Evolutionary conservation across 768 basidiomycete genomes (phyloP).

Genomic region (Suillus ampliporus): DNA sequence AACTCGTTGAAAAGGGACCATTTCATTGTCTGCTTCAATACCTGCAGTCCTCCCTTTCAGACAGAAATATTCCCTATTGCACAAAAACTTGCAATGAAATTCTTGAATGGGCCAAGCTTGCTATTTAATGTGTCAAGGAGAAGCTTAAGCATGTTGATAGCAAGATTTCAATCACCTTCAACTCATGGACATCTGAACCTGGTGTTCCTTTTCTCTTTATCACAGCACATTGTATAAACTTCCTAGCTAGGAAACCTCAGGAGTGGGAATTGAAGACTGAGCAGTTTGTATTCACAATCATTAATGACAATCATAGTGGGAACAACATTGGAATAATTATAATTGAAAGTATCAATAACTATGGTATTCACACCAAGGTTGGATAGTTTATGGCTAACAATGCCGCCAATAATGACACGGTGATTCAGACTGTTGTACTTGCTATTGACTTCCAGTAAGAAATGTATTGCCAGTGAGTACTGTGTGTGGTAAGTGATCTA

Average conservation of each 20-base stretch:
- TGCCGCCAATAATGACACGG: slow-evolving; percentile 20
- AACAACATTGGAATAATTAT: slow-evolving; percentile 11
- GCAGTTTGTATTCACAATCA: slow-evolving; percentile 18
- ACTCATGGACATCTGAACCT: slow-evolving; percentile 22
- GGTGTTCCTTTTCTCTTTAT: slow-evolving; percentile 22
- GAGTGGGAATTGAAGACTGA: slow-evolving; percentile 10
- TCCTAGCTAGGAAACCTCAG: too few relatives aligned
- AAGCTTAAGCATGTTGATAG: background rate
- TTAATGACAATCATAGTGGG: slow-evolving; percentile 16
- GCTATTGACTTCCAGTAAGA: slow-evolving; percentile 2
- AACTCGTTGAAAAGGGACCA: background rate
- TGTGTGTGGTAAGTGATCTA: slow-evolving; percentile 12
- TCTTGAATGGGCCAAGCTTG: background rate
- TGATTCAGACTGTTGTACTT: slow-evolving; percentile 3
- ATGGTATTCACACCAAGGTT: slow-evolving; percentile 11
- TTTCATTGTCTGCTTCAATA: background rate
- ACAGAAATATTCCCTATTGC: background rate
- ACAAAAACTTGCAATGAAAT: background rate
- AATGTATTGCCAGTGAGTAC: slow-evolving; percentile 12
- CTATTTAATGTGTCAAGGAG: background rate
- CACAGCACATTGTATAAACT: too few relatives aligned
- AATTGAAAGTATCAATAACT: slow-evolving; percentile 13
- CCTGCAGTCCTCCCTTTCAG: background rate
- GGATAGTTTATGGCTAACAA: slow-evolving; percentile 15
- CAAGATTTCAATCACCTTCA: slow-evolving; percentile 17